Conservation (phyloP, 1,284 basidiomycete genomes). For the Agroathelia rolfsii region DNA sequence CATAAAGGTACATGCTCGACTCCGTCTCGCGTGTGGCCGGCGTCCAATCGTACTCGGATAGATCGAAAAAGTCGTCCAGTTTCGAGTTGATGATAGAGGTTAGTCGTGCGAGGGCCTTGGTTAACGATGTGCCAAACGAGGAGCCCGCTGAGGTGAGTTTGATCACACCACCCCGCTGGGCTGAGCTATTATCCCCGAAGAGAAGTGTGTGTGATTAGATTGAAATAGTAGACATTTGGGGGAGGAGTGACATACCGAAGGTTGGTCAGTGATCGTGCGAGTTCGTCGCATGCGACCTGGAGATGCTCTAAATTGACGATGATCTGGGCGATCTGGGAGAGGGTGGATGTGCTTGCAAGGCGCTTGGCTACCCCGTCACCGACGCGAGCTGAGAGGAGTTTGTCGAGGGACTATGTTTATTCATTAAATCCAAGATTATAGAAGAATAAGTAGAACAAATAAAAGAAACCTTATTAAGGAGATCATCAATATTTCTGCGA, state of each 20-base stretch:
- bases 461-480: slow-evolving; percentile 73
- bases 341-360: slow-evolving; percentile 63
- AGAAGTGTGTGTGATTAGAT: background rate
- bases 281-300: slow-evolving; percentile 74
- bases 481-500: slow-evolving; percentile 88
- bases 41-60: slow-evolving; percentile 93
- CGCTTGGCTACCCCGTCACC: slow-evolving; percentile 68
- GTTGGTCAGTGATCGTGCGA: slow-evolving; percentile 81
- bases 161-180: slow-evolving; percentile 76
- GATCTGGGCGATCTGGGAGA: slow-evolving; percentile 93
- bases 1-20: slow-evolving; percentile 89
- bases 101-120: slow-evolving; percentile 70
- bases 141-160: slow-evolving; percentile 55
- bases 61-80: slow-evolving; percentile 92
- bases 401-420: slow-evolving; percentile 82
- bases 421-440: slow-evolving; percentile 1
- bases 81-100: slow-evolving; percentile 82
- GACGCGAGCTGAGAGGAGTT: slow-evolving; percentile 75
- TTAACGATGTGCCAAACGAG: slow-evolving; percentile 65
- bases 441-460: slow-evolving; percentile 1
- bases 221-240: background rate
- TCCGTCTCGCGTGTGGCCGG: slow-evolving; percentile 55
- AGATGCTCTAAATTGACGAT: slow-evolving; percentile 93
- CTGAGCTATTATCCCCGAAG: slow-evolving; percentile 45
- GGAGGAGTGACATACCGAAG: slow-evolving; percentile 42